Evolutionary conservation across 192 early-diverging fungal species (phyloP).

Genomic region (Dissophora globulifera): DNA sequence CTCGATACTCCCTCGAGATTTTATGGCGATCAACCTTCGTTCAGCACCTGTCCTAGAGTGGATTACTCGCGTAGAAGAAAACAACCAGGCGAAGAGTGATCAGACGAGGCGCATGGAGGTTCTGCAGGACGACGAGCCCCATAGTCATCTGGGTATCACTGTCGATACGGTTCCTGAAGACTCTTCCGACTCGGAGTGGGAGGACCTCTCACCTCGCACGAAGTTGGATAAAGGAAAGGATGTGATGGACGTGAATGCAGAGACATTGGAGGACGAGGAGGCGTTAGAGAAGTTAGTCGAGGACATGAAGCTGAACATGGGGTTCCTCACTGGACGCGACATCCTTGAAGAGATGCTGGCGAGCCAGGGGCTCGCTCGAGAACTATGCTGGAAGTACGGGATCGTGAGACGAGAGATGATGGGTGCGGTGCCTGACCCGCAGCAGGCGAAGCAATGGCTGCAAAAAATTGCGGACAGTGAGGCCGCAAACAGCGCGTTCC

Average conservation of each 20-base stretch:
- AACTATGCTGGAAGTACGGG: slow-evolving; percentile 50
- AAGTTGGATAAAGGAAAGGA: not conserved
- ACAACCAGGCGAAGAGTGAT: not conserved
- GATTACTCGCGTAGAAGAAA: slow-evolving; percentile 7
- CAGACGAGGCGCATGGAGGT: not conserved
- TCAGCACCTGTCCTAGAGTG: slow-evolving; percentile 24
- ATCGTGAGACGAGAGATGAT: slow-evolving; percentile 26
- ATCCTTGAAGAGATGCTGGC: slow-evolving; percentile 48
- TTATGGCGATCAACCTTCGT: slow-evolving; percentile 30
- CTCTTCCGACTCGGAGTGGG: slow-evolving; percentile 18
- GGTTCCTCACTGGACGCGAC: slow-evolving; percentile 20
- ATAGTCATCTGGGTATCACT: not conserved
- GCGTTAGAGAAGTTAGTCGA: slow-evolving; percentile 10
- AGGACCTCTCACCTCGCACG: not conserved
- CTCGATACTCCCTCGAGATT: slow-evolving; percentile 17
- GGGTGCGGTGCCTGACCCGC: slow-evolving; percentile 21
- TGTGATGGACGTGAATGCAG: not conserved
- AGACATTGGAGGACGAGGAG: slow-evolving; percentile 7
- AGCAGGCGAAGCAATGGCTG: slow-evolving; percentile 8
- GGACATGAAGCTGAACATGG: slow-evolving; percentile 14
- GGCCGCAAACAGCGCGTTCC: not conserved
- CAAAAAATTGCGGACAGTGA: slow-evolving; percentile 33
- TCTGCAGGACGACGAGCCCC: not conserved
- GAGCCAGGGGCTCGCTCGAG: slow-evolving; percentile 14
- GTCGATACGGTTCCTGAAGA: not conserved